phyloP scores from a whole-genome alignment of 768 basidiomycete species.

The Termitomyces sp. region DNA sequence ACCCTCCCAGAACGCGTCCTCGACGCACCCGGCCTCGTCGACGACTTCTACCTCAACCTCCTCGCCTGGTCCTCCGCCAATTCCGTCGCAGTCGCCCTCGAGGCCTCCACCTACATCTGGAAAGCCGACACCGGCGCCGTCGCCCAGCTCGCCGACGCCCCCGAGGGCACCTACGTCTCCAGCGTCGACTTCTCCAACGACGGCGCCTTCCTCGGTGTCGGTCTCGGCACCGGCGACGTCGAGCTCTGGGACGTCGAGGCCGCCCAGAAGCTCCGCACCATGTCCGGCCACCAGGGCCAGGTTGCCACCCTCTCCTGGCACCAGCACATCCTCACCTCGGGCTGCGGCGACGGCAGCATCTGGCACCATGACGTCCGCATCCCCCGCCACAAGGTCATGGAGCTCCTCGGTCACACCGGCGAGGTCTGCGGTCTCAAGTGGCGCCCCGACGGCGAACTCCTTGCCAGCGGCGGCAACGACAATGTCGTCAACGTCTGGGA shows the following conservation, averaged over 20 bases:
- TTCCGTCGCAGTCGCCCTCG: slow-evolving; percentile 85
- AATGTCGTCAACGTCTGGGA: slow-evolving; percentile 99
- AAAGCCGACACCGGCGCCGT: slow-evolving; percentile 86
- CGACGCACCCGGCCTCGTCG: slow-evolving; percentile 88
- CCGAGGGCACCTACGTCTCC: slow-evolving; percentile 71
- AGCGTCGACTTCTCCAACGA: slow-evolving; percentile 77
- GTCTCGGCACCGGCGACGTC: slow-evolving; percentile 75
- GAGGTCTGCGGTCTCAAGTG: slow-evolving; percentile 93
- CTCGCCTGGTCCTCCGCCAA: slow-evolving; percentile 86
- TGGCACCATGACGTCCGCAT: slow-evolving; percentile 95
- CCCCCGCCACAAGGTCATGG: slow-evolving; percentile 82
- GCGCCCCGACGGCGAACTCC: slow-evolving; percentile 80
- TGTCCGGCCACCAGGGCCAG: slow-evolving; percentile 82
- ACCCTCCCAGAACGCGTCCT: slow-evolving; percentile 89
- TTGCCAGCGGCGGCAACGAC: slow-evolving; percentile 96
- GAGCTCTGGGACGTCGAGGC: slow-evolving; percentile 93
- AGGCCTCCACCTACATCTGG: slow-evolving; percentile 88
- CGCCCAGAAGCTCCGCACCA: slow-evolving; percentile 78
- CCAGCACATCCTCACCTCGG: slow-evolving; percentile 78
- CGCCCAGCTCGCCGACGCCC: slow-evolving; percentile 67
- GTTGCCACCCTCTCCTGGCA: slow-evolving; percentile 86
- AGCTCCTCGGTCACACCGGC: slow-evolving; percentile 83
- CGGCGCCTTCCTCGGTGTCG: slow-evolving; percentile 77
- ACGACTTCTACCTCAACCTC: slow-evolving; percentile 97
- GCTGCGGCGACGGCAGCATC: slow-evolving; percentile 91